Evolutionary conservation across 2,329 filamentous ascomycete species (phyloP).

Genomic region (Aspergillus tanneri): DNA sequence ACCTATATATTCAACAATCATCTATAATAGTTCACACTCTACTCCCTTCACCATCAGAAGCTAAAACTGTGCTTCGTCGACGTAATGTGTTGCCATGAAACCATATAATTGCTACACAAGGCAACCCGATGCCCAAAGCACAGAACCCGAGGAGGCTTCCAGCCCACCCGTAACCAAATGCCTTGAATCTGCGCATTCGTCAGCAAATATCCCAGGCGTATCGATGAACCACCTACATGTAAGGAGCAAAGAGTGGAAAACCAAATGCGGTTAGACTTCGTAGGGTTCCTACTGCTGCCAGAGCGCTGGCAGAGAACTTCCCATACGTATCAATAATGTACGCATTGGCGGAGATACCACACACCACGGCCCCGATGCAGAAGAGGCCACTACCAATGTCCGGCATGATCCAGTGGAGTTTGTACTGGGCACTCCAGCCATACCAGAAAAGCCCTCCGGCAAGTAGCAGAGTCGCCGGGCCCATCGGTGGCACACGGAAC

Average conservation of each 20-base stretch:
- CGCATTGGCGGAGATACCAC: slow-evolving; percentile 44
- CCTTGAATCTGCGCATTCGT: no score
- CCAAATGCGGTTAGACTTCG: slow-evolving; percentile 15
- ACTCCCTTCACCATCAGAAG: no score
- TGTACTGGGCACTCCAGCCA: slow-evolving; percentile 53
- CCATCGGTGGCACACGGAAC: slow-evolving; percentile 59
- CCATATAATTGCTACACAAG: no score
- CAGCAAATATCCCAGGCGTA: no score
- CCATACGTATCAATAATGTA: slow-evolving; percentile 42
- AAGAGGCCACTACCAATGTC: slow-evolving; percentile 54
- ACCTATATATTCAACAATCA: no score
- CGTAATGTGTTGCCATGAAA: no score
- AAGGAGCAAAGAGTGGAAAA: slow-evolving; percentile 7
- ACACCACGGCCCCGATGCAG: slow-evolving; percentile 45
- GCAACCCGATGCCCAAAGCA: no score
- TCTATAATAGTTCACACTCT: no score
- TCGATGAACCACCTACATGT: no score
- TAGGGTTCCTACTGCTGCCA: slow-evolving; percentile 32
- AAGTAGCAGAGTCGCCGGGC: slow-evolving; percentile 52
- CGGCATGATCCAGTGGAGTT: slow-evolving; percentile 54
- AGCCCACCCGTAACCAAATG: no score
- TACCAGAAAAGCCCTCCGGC: slow-evolving; percentile 57
- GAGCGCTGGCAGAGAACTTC: slow-evolving; percentile 37
- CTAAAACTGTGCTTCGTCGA: no score
- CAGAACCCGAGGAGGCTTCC: no score